These are phyloP conservation scores for Aspergillus sp. DNA, from an alignment of 2,329 filamentous ascomycete species.

Conservation along the genomic window DNA sequence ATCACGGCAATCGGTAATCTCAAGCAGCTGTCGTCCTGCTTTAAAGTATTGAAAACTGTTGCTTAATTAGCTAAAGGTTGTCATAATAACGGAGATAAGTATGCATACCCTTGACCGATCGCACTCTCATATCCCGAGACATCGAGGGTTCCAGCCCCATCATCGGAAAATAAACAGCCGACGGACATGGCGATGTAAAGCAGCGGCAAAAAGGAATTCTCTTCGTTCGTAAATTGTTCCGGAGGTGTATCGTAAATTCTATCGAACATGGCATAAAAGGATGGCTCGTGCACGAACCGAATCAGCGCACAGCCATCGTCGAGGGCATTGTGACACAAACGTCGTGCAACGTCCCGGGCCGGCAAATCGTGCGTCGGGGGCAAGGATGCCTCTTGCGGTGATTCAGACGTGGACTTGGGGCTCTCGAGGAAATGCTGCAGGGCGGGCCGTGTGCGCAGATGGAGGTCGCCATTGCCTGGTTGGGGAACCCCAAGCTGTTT, in stretches of 20 bases:
- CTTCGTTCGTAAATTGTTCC: conserved; percentile 62
- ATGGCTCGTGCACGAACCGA: conserved; percentile 76
- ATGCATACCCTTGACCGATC: conserved; percentile 55
- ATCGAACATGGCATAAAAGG: conserved; percentile 76
- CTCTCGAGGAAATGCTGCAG: conserved; percentile 66
- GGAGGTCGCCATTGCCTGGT: conserved; percentile 67
- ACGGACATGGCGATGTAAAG: conserved; percentile 70
- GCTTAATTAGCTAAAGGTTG: background rate
- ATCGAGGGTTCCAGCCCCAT: conserved; percentile 51
- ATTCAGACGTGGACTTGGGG: conserved; percentile 63
- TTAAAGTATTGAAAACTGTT: conserved; percentile 72
- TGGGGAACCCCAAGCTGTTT: conserved; percentile 75
- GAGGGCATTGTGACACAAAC: conserved; percentile 60
- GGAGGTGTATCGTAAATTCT: conserved; percentile 70
- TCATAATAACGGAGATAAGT: background rate
- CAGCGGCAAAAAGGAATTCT: conserved; percentile 68
- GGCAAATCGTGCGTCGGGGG: conserved; percentile 68
- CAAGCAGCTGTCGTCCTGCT: conserved; percentile 64
- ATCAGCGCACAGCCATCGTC: conserved; percentile 64
- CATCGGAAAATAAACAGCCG: conserved; percentile 70
- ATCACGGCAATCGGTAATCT: conserved; percentile 66
- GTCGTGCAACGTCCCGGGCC: conserved; percentile 55
- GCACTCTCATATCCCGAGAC: conserved; percentile 49
- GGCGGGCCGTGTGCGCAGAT: conserved; percentile 48
- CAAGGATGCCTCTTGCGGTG: conserved; percentile 58